These are phyloP conservation scores for Phyllachora maydis DNA, from an alignment of 2,329 filamentous ascomycete species.

Conservation along the genomic window DNA sequence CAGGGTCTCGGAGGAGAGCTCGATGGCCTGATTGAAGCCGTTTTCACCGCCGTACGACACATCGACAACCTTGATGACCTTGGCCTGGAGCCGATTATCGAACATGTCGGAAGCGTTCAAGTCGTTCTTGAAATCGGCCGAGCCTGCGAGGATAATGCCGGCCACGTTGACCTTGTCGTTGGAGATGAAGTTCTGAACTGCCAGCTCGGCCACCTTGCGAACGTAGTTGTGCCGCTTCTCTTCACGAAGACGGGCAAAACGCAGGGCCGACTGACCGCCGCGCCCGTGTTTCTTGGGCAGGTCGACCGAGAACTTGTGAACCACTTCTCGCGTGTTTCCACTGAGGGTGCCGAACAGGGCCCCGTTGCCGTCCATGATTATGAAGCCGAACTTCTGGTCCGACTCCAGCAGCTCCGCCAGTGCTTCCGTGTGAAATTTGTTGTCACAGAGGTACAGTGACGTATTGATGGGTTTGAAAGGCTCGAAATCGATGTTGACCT, in stretches of 20 bases:
- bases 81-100: slow-evolving; percentile 71
- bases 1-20: slow-evolving; percentile 82
- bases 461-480: slow-evolving; percentile 99
- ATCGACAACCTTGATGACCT: slow-evolving; percentile 99
- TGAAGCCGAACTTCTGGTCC: slow-evolving; percentile 98
- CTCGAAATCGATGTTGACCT: slow-evolving; percentile 99
- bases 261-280: slow-evolving; percentile 98
- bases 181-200: slow-evolving; percentile 97
- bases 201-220: slow-evolving; percentile 92
- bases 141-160: slow-evolving; percentile 86
- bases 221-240: slow-evolving; percentile 99
- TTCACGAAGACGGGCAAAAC: slow-evolving; percentile 98
- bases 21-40: slow-evolving; percentile 98
- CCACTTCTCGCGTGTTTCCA: slow-evolving; percentile 87
- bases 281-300: slow-evolving; percentile 99
- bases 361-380: slow-evolving; percentile 99
- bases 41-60: slow-evolving; percentile 98
- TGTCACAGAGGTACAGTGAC: slow-evolving; percentile 97
- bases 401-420: slow-evolving; percentile 93
- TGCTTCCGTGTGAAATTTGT: slow-evolving; percentile 98
- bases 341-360: slow-evolving; percentile 91
- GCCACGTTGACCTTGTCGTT: slow-evolving; percentile 97
- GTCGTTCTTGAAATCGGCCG: slow-evolving; percentile 98
- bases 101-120: slow-evolving; percentile 96
- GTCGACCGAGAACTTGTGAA: slow-evolving; percentile 98